Conservation (phyloP, 1,284 basidiomycete species). For the Ustilago trichophora region DNA sequence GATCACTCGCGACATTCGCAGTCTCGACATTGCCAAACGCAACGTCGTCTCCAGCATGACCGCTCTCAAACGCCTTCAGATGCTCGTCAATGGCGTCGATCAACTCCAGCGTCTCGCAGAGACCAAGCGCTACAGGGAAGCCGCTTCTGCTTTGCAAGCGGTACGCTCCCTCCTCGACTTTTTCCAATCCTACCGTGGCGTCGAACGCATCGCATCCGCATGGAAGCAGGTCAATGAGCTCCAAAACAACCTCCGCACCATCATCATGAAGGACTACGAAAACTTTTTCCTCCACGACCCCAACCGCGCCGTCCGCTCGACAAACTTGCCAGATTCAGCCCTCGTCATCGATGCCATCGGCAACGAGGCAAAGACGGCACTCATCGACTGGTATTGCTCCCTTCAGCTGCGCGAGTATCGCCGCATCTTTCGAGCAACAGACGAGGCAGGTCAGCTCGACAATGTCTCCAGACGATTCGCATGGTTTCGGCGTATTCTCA, state of each 20-base stretch:
- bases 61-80: slow-evolving; percentile 83
- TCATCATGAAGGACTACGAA: slow-evolving; percentile 60
- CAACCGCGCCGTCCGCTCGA: slow-evolving; percentile 44
- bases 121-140: slow-evolving; percentile 55
- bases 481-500: slow-evolving; percentile 92
- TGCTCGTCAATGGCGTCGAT: slow-evolving; percentile 57
- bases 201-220: slow-evolving; percentile 55
- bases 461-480: slow-evolving; percentile 92
- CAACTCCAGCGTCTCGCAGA: slow-evolving; percentile 59
- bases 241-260: slow-evolving; percentile 46
- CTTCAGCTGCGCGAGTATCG: slow-evolving; percentile 95
- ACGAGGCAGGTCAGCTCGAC: slow-evolving; percentile 88
- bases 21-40: slow-evolving; percentile 91
- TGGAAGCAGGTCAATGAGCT: slow-evolving; percentile 53
- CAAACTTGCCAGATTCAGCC: slow-evolving; percentile 57
- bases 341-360: slow-evolving; percentile 63
- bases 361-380: slow-evolving; percentile 69
- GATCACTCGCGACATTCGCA: slow-evolving; percentile 96
- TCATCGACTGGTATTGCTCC: slow-evolving; percentile 88
- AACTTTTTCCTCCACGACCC: slow-evolving; percentile 54
- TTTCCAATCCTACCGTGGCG: slow-evolving; percentile 55
- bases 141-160: slow-evolving; percentile 59
- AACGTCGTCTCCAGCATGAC: slow-evolving; percentile 84
- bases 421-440: slow-evolving; percentile 79
- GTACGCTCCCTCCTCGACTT: slow-evolving; percentile 59